phyloP scores from a whole-genome alignment of 257 asterid genomes.

The Solanum peruvianum region DNA sequence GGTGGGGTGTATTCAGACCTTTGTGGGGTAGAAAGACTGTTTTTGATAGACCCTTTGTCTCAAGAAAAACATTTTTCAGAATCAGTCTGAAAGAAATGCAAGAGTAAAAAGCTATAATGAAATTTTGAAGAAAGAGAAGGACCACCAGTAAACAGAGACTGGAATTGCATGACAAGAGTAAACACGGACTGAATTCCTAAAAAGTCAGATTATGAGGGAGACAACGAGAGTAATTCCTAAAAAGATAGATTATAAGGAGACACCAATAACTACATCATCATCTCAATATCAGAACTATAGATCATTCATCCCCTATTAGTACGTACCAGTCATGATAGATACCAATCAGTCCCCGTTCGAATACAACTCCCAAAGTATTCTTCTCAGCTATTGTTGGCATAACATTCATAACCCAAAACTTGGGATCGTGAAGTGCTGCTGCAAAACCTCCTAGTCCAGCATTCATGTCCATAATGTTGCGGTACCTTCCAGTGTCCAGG shows the following conservation, averaged over 20 bases:
- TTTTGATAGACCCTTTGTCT: not conserved
- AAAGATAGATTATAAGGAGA: not conserved
- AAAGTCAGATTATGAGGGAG: not conserved
- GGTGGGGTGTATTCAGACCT: not conserved
- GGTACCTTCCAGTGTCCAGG: constrained; percentile 86
- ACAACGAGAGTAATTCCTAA: not conserved
- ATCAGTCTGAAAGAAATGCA: not conserved
- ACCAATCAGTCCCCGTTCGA: constrained; percentile 82
- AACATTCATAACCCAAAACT: constrained; percentile 93
- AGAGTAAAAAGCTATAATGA: not conserved
- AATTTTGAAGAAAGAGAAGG: not conserved
- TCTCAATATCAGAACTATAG: not conserved
- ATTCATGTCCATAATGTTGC: constrained; percentile 98
- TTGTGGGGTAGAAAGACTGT: not conserved
- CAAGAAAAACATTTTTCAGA: not conserved
- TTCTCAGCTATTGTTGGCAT: constrained; percentile 81
- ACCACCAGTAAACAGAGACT: not conserved
- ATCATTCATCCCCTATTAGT: not conserved
- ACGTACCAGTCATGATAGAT: constrained; percentile 87
- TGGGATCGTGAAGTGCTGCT: constrained; percentile 72
- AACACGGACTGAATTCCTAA: not conserved
- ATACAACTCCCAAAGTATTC: constrained; percentile 73
- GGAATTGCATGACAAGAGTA: not conserved
- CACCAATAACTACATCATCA: not conserved
- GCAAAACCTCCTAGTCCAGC: constrained; percentile 94